phyloP scores from a whole-genome alignment of 768 basidiomycete species.

The Lactifluus subvellereus region DNA sequence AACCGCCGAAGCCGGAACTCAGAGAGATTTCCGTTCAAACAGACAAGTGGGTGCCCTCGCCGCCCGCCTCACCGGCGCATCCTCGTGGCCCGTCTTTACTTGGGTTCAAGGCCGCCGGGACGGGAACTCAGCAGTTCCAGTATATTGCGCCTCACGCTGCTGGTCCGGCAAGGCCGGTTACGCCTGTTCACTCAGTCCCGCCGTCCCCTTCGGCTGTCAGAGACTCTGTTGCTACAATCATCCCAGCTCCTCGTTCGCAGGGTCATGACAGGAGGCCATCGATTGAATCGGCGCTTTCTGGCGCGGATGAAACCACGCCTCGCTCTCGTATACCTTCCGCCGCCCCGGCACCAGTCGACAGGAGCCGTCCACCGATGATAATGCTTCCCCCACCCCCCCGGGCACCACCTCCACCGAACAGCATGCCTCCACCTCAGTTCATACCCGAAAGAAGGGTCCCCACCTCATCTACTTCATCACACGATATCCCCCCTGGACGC shows the following conservation, averaged over 20 bases:
- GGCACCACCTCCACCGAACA: conserved; percentile 63
- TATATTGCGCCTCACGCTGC: conserved; percentile 47
- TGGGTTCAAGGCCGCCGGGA: conserved; percentile 52
- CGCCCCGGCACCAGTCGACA: conserved; percentile 54
- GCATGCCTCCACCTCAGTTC: conserved; percentile 65
- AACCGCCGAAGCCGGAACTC: conserved; percentile 52
- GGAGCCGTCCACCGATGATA: conserved; percentile 82
- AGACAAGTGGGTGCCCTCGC: conserved; percentile 55
- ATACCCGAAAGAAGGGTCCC: conserved; percentile 62
- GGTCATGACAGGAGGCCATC: conserved; percentile 62
- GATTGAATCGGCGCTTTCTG: conserved; percentile 62
- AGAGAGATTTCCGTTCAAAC: conserved; percentile 79
- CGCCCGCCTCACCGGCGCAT: conserved; percentile 32
- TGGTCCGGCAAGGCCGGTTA: conserved; percentile 31
- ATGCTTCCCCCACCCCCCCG: conserved; percentile 71
- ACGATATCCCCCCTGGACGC: conserved; percentile 70
- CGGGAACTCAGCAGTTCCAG: conserved; percentile 61
- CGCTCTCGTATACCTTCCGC: conserved; percentile 63
- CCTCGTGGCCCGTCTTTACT: conserved; percentile 27
- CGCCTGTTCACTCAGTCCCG: conserved; percentile 34
- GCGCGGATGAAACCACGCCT: conserved; percentile 41
- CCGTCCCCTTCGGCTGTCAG: conserved; percentile 42
- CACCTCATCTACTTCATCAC: conserved; percentile 39
- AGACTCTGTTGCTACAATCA: conserved; percentile 48
- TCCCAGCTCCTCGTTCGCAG: conserved; percentile 44